Evolutionary conservation across 1,139 yeast genomes (phyloP).

Genomic region (Debaryomyces nepalensis): DNA sequence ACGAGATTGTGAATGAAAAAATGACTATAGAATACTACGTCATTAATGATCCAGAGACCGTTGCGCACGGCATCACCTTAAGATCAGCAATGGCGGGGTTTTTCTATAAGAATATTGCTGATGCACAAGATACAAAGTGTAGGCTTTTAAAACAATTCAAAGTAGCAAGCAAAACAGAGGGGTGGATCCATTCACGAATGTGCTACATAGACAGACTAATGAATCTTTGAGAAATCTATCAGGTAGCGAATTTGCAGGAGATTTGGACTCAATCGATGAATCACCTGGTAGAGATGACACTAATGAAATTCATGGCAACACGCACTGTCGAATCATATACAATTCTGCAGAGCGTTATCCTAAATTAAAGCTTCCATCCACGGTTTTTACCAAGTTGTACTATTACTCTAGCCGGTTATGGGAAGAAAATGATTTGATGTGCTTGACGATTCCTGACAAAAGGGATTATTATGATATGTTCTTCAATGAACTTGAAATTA

Average conservation of each 20-base stretch:
- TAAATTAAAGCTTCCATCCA: conserved; percentile 9
- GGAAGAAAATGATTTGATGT: conserved; percentile 6
- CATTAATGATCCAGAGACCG: conserved; percentile 20
- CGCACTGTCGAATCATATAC: conserved; percentile 7
- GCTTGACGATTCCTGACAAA: conserved; percentile 4
- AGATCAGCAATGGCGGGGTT: conserved; percentile 12
- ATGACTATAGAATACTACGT: conserved; percentile 10
- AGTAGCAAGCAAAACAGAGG: conserved; percentile 5
- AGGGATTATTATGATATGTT: conserved; percentile 11
- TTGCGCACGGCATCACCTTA: conserved; percentile 18
- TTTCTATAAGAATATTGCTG: conserved; percentile 6
- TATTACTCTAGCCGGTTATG: conserved; percentile 10
- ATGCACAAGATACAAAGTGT: conserved; percentile 3
- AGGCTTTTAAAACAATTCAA: not conserved
- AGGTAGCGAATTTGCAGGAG: not conserved
- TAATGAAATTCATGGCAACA: conserved; percentile 9
- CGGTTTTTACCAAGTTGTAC: conserved; percentile 10
- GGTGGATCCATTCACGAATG: conserved; percentile 9
- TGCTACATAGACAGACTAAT: conserved; percentile 7
- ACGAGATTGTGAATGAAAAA: conserved; percentile 5
- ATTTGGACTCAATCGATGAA: conserved; percentile 2
- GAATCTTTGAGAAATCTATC: conserved; percentile 2
- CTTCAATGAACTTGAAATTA: conserved; percentile 11
- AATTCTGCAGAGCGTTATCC: conserved; percentile 7
- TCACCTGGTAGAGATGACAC: not conserved